phyloP scores from a whole-genome alignment of 345 rosid species.

The Eutrema yunnanense region DNA sequence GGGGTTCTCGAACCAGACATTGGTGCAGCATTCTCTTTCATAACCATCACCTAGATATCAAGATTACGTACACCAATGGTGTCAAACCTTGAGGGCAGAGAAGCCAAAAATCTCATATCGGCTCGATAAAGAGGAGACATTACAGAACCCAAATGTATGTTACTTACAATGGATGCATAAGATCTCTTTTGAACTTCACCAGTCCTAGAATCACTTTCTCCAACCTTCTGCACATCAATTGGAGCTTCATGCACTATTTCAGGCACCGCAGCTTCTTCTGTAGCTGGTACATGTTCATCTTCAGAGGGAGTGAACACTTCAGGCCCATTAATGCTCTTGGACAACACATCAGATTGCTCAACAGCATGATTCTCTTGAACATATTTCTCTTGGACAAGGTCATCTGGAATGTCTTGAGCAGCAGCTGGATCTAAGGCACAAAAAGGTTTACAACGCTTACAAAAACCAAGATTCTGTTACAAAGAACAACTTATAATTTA shows the following conservation, averaged over 20 bases:
- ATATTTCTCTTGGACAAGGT: constrained; percentile 27
- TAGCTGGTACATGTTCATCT: constrained; percentile 35
- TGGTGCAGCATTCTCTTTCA: constrained; percentile 60
- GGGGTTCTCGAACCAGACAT: constrained; percentile 40
- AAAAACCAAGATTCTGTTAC: background rate
- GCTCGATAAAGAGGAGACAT: background rate
- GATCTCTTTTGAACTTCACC: constrained; percentile 84
- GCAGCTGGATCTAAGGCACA: constrained; percentile 27
- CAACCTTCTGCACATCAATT: constrained; percentile 33
- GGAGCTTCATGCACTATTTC: constrained; percentile 63
- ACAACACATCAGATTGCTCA: constrained; percentile 30
- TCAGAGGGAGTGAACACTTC: constrained; percentile 37
- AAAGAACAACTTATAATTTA: background rate
- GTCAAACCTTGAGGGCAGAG: background rate
- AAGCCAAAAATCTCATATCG: background rate
- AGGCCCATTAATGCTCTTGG: constrained; percentile 34
- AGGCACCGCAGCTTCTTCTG: constrained; percentile 36
- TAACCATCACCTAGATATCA: constrained; percentile 58
- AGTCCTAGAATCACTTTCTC: constrained; percentile 43
- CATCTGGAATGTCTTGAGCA: constrained; percentile 8
- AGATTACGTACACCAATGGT: background rate
- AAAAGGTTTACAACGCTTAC: background rate
- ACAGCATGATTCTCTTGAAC: constrained; percentile 35
- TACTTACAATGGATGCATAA: constrained; percentile 85
- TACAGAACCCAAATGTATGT: background rate